Conservation (phyloP, 345 rosid species). For the Arabidopsis suecica region DNA sequence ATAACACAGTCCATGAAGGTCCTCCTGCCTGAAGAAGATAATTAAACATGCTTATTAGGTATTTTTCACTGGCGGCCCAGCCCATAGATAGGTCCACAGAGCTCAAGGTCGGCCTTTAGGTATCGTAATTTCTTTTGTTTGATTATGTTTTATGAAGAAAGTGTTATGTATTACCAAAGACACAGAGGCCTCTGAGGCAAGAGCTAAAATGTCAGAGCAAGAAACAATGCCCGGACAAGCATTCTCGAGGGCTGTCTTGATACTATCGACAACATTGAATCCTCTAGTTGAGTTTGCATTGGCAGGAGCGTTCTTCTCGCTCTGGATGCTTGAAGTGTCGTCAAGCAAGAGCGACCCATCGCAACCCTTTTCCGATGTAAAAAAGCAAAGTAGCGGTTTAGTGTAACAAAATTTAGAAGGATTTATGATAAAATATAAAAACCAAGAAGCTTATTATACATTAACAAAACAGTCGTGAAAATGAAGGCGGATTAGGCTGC, state of each 20-base stretch:
- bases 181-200: conserved; percentile 68
- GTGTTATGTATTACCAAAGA: conserved; percentile 54
- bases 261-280: conserved; percentile 66
- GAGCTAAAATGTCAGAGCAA: conserved; percentile 76
- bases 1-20: conserved; percentile 42
- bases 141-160: conserved; percentile 7
- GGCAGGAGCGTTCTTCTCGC: conserved; percentile 65
- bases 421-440: neutral
- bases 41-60: neutral
- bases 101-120: too few species aligned
- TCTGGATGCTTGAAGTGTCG: conserved; percentile 51
- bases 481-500: conserved; percentile 82
- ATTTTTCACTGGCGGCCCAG: neutral
- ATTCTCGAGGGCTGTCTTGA: conserved; percentile 67
- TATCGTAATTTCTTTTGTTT: neutral
- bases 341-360: conserved; percentile 74
- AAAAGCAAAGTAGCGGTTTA: neutral
- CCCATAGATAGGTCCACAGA: too few species aligned
- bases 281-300: conserved; percentile 66
- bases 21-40: conserved; percentile 46
- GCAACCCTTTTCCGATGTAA: conserved; percentile 57
- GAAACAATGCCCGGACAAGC: conserved; percentile 77
- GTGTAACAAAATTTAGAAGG: neutral
- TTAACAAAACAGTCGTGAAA: conserved; percentile 89
- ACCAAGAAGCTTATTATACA: conserved; percentile 42